Base-by-base conservation (phyloP, 768 basidiomycete genomes). In the Mycena capillaripes region DNA sequence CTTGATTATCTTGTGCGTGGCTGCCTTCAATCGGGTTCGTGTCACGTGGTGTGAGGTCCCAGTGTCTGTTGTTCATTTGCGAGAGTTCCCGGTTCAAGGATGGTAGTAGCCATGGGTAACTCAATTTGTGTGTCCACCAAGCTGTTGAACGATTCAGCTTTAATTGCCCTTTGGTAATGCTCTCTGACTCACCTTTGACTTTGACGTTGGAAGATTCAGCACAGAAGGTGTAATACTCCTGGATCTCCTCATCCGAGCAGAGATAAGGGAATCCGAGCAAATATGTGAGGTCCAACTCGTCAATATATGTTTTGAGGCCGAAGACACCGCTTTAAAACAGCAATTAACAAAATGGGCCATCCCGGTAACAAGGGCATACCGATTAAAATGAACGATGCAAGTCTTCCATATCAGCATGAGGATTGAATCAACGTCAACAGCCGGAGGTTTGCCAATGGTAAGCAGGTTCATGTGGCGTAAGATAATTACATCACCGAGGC, bases 331-430 rank as follows among this genome's bases (percentile, higher is more conserved):
- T 66, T 36, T 36, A 36, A 12, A 36, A 12, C 7, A 12, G 12
- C 6, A 36, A 6, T 12, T 36, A 6, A 21, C 19, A 2, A 44
- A 19, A 44, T 44, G 42, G 42, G 19, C 19, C 42, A 44, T 25
- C n/a, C 29, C 21, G 14, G n/a, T 34, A 53, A 32, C 4, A 25
- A 11, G 11, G 40, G 27, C 27, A 12, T 4, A 66, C 65, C 55
- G 65, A 44, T 42, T 57, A n/a, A 56, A 57, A 34, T 66, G 65
- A 27, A 66, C 65, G 16, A 42, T 30, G 23, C 65, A 66, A 3
- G 65, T 66, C 27, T 66, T 66, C 65, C 65, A 66, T 17, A 66
- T 52, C 9, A 56, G 29, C 25, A 42, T 40, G 38, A 66, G 55
- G 27, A 66, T 56, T 1, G 16, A 27, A n/a, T 66, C 55, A 21